phyloP scores from a whole-genome alignment of 768 basidiomycete genomes.

The Coprinellus micaceus region DNA sequence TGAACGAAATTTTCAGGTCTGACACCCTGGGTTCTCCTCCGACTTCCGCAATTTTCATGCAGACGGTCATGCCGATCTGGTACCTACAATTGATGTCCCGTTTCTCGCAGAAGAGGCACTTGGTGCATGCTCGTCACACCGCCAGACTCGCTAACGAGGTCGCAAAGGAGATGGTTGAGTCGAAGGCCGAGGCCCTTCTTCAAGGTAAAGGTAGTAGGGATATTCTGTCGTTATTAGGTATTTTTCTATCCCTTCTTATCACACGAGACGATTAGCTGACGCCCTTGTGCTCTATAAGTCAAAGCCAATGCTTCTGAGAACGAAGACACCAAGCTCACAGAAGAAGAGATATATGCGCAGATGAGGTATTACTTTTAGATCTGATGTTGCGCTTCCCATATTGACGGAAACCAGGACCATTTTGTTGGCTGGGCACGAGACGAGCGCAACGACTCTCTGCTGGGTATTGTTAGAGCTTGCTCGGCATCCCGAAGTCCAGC shows the following conservation, averaged over 20 bases:
- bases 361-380: conserved; percentile 48
- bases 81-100: conserved; percentile 44
- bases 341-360: conserved; percentile 47
- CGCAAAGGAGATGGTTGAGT: conserved; percentile 43
- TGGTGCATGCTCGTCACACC: conserved; percentile 45
- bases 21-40: conserved; percentile 48
- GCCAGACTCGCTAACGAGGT: conserved; percentile 42
- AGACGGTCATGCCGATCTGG: conserved; percentile 47
- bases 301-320: conserved; percentile 53
- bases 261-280: neutral
- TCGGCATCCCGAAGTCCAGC: conserved; percentile 54
- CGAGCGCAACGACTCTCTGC: conserved; percentile 52
- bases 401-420: conserved; percentile 41
- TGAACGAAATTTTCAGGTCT: conserved; percentile 29
- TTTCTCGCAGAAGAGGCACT: conserved; percentile 39
- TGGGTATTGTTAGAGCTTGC: conserved; percentile 67
- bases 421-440: conserved; percentile 55
- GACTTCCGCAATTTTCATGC: conserved; percentile 43
- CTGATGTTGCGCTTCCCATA: conserved; percentile 30
- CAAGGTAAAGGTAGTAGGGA: conserved; percentile 50
- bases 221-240: conserved; percentile 55
- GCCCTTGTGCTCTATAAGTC: conserved; percentile 27
- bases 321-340: conserved; percentile 37
- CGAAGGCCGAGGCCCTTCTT: conserved; percentile 44
- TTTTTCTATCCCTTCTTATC: neutral